Evolutionary conservation across 345 rosid genomes (phyloP).

Genomic region (Streptanthus diversifolius): DNA sequence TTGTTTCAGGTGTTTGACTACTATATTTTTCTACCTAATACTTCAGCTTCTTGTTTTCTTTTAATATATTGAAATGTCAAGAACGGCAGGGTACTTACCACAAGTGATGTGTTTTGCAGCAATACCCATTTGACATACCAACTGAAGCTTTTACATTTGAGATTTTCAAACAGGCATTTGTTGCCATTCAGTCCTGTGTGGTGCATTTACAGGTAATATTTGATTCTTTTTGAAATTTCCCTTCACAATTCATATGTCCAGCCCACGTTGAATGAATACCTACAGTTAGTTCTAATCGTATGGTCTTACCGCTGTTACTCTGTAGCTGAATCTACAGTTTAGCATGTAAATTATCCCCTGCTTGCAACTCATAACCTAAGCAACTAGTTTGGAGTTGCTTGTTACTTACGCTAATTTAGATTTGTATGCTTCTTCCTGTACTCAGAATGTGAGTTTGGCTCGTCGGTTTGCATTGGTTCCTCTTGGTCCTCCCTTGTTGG

Average conservation of each 20-base stretch:
- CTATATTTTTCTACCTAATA: neutral
- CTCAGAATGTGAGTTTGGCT: conserved; percentile 93
- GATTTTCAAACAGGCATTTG: conserved; percentile 96
- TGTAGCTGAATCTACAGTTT: neutral
- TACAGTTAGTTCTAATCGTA: neutral
- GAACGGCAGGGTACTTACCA: neutral
- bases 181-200: conserved; percentile 94
- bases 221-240: neutral
- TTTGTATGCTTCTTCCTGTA: conserved; percentile 21
- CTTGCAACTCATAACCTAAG: neutral
- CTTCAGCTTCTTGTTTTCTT: neutral
- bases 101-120: conserved; percentile 51
- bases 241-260: conserved; percentile 3
- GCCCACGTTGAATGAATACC: neutral
- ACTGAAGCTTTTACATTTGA: conserved; percentile 92
- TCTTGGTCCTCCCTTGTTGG: conserved; percentile 95
- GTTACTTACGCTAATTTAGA: conserved; percentile 16
- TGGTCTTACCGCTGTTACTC: neutral
- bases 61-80: neutral
- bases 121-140: conserved; percentile 96
- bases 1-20: conserved; percentile 70
- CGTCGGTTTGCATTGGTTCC: conserved; percentile 98
- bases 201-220: conserved; percentile 84
- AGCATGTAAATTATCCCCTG: neutral
- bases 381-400: neutral